These are phyloP conservation scores for Diaporthe citrichinensis DNA, from an alignment of 2,329 filamentous ascomycete genomes.

Conservation along the genomic window DNA sequence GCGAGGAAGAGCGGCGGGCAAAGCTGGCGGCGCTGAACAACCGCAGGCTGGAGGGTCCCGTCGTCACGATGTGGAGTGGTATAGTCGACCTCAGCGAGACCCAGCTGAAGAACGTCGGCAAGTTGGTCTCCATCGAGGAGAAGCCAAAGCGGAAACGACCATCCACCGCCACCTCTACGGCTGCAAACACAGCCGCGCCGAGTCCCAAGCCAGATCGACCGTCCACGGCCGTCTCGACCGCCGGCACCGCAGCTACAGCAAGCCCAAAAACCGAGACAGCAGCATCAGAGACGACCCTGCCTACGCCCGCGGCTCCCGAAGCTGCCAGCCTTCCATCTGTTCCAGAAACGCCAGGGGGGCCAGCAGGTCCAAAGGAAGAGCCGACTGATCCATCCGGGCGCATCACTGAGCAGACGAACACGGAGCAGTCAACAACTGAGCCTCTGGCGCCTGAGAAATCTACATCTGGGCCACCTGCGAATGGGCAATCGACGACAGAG, in stretches of 20 bases:
- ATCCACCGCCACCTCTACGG: slow-evolving; percentile 48
- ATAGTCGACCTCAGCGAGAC: slow-evolving; percentile 85
- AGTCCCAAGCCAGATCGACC: slow-evolving; percentile 46
- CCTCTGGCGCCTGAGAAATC: neutral
- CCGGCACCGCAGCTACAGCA: slow-evolving; percentile 25
- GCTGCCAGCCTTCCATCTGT: slow-evolving; percentile 12
- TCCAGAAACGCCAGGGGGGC: slow-evolving; percentile 29
- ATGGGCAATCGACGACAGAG: neutral
- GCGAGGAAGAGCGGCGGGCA: slow-evolving; percentile 85
- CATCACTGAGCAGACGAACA: neutral
- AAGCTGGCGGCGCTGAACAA: slow-evolving; percentile 91
- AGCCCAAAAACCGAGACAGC: slow-evolving; percentile 42
- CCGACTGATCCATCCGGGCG: neutral
- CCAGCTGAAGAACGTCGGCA: slow-evolving; percentile 79
- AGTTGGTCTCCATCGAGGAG: slow-evolving; percentile 73
- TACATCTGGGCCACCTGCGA: neutral
- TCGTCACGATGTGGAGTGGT: slow-evolving; percentile 96
- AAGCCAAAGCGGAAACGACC: slow-evolving; percentile 67
- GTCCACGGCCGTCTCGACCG: slow-evolving; percentile 31
- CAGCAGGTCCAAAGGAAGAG: slow-evolving; percentile 39
- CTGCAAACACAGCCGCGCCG: slow-evolving; percentile 48
- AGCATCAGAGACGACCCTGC: slow-evolving; percentile 39
- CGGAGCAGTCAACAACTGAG: neutral
- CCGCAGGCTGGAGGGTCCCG: slow-evolving; percentile 87
- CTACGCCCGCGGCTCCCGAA: slow-evolving; percentile 35